A percentile compares a stretch with the other conserved stretches of the same genome.
These are phyloP conservation scores for Kwoniella heveanensis DNA, from an alignment of 768 basidiomycete genomes.

Conservation along the genomic window DNA sequence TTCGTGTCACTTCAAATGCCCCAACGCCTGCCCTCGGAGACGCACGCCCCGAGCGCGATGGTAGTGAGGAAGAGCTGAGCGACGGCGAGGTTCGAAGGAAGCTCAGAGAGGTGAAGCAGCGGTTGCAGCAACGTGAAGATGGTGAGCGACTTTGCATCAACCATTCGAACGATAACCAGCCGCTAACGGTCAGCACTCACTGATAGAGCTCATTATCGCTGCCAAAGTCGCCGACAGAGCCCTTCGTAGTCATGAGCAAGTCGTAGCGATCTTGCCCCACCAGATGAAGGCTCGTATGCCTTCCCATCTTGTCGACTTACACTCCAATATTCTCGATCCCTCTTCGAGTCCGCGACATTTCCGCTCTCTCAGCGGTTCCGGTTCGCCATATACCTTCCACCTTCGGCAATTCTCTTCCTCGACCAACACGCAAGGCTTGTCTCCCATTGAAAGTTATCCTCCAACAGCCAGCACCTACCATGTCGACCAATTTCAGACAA, in stretches of 20 bases:
- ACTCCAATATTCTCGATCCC: background rate
- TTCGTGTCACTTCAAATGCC: background rate
- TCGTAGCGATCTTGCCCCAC: constrained; percentile 27
- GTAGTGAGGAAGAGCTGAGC: constrained; percentile 31
- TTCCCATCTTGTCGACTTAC: constrained; percentile 6
- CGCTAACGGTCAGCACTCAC: too few relatives aligned
- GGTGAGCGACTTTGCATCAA: constrained; percentile 33
- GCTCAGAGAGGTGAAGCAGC: constrained; percentile 24
- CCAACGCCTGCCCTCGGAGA: constrained; percentile 2
- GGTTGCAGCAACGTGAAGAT: constrained; percentile 32
- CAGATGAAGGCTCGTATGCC: constrained; percentile 22
- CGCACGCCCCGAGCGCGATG: constrained; percentile 2
- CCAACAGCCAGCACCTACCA: constrained; percentile 8
- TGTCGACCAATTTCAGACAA: background rate
- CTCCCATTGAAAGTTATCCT: constrained; percentile 16
- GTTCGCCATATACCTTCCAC: background rate
- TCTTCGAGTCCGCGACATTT: background rate
- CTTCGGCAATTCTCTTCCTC: background rate
- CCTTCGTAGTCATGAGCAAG: constrained; percentile 35
- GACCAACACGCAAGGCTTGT: background rate
- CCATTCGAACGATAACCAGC: too few relatives aligned
- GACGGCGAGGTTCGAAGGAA: constrained; percentile 22
- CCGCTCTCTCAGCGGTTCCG: background rate
- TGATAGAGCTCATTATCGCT: constrained; percentile 43
- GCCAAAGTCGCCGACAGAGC: constrained; percentile 43